Evolutionary conservation across 129 eudicot genomes (phyloP), one percentile per base, ranked within the genome.

Genomic region (Flaveria brownii): DNA sequence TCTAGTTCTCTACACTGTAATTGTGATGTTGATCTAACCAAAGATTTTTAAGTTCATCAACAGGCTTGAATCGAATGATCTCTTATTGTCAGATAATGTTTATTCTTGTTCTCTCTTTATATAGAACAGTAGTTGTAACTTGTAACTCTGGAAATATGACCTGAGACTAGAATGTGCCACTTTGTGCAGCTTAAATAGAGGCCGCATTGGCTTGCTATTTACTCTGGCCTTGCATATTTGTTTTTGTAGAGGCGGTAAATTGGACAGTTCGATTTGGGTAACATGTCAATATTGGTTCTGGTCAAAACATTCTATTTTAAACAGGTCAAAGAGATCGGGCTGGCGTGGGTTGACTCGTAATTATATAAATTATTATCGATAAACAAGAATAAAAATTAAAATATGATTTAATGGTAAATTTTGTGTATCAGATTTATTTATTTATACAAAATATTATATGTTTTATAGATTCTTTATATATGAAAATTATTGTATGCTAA

Each of bases 151-250:
- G 63, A 56, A 56, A 23, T 68, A 45, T 45, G 36, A 18, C 22
- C 17, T 5, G 36, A 68, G 56, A 23, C 36, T 22, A 68, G 55
- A 45, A 45, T 43, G 9, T 42, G 73, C 73, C 57, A 15, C 18
- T 49, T 49, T 25, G 23, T 70, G 74, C 57, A 46, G 73, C 73
- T 69, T 45, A 11, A 13, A 16, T 45, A 68, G 73, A 68, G 74
- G 74, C 49, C 61, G 8, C 8, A 41, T 41, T 3, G 12, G 64
- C 64, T 22, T 22, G 26, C 64, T 22, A 22, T 57, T 57, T 28
- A 57, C 63, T 57, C 64, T 57, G 33, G 15, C 9, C 64, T 22
- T 57, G 64, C 33, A 22, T 57, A 57, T 20, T 1, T 20, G 26
- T 22, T 22, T 57, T 20, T 57, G 9, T 22, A 20, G 64, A 2